Evolutionary conservation across 2,329 filamentous ascomycete genomes (phyloP), one percentile per base, ranked within the genome.

Genomic region (Paecilomyces dactylethromorphus): DNA sequence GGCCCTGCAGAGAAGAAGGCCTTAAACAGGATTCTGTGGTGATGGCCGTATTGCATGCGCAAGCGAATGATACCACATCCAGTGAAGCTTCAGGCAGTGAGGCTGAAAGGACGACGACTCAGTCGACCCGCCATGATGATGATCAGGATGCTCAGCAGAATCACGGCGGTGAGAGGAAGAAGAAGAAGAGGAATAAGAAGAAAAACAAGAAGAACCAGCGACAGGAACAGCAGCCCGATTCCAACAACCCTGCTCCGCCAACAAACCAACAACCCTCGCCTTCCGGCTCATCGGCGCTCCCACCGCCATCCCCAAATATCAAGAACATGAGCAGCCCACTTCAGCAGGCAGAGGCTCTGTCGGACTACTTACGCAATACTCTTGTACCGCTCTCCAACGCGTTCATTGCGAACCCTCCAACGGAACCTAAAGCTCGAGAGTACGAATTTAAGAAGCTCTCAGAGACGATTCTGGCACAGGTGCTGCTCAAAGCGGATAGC

Each of bases 401-500:
- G 31, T 79, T 75, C 59, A 66, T 78, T 35, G 61, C 69, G 4
- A 58, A 73, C 22, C 74, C 77, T 6, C 78, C 78, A 0, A 59
- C 64, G 0, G 76, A 80, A 10, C 51, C 62, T 5, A 75, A 77
- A 62, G 66, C 69, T 33, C 71, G 76, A 35, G 73, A 74, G 24
- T 75, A 74, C 57, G 77, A 80, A 62, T 71, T 79, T 60, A 74
- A 71, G 59, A 76, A 73, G 56, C 63, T 80, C 52, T 74, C 68
- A 57, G 78, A 80, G 66, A 76, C 71, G 1, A 73, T 79, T 11
- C 60, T 79, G 64, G 66, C 69, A 18, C 75, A 79, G 63, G 68
- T 79, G 15, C 66, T 78, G 54, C 59, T 80, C 58, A 78, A 78
- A 81, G 73, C 95, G 4, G 88, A 92, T 66, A 84, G 89, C 6